Evolutionary conservation across 1,284 basidiomycete species (phyloP), one percentile per base, ranked within the genome.

Genomic region (Boletellus deceptivus): DNA sequence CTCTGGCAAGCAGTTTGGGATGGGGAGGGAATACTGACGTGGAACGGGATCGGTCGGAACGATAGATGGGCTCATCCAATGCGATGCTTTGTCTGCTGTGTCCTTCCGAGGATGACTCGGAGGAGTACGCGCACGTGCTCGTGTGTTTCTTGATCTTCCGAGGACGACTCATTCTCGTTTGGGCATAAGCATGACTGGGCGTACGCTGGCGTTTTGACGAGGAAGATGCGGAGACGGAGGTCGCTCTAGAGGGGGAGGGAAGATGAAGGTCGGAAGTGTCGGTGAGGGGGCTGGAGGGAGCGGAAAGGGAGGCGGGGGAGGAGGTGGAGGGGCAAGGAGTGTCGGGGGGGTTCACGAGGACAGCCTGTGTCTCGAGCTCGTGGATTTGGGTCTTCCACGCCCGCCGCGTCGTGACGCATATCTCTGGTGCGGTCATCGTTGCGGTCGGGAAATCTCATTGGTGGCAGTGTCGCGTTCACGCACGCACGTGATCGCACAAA

Each of bases 41-140:
- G 9, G 74, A 74, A 22, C 70, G 69, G 27, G 69, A 64, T 41
- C 65, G 49, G 51, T 62, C 65, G 20, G 54, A 56, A 39, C 67
- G 65, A 49, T 70, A 69, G 17, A 69, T 68, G 20, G 54, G 46
- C 14, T 70, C 66, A 18, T 69, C 69, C 29, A 66, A 40, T 16
- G 63, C 48, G 37, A 59, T 44, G 35, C 63, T 66, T 27, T 64
- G 66, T 41, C 63, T 60, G 42, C 62, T 63, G 17, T 40, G 54
- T 1, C 25, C 55, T 22, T 53, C 50, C 0, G 62, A 63, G 3
- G 67, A 60, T 1, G 67, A 68, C 2, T 27, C 34, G 0, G 61
- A 68, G 2, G 54, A 46, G 40, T 29, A 27, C 18, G 54, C 29
- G 35, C 56, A 53, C 3, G 42, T 44, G 34, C 48, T 63, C 2